phyloP scores from a whole-genome alignment of 257 asterid species.

The Mitragyna speciosa region DNA sequence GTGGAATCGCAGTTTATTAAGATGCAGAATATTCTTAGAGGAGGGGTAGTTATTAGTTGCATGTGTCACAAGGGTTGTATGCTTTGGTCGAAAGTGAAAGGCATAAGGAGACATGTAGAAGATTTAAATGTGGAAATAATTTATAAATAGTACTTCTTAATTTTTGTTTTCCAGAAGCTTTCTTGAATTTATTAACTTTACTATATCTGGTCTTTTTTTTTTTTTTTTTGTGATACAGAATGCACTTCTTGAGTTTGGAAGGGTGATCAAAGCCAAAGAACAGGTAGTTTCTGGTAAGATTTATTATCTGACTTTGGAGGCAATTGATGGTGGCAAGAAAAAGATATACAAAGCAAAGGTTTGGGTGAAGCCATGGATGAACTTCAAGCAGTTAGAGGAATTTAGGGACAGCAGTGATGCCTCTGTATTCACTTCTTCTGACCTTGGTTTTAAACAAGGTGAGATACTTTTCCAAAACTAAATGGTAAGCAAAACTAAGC shows the following conservation, averaged over 20 bases:
- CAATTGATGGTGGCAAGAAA: constrained; percentile 40
- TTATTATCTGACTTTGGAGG: constrained; percentile 54
- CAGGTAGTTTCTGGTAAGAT: constrained; percentile 49
- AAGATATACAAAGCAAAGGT: constrained; percentile 52
- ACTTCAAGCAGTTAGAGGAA: constrained; percentile 51
- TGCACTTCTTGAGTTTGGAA: constrained; percentile 35
- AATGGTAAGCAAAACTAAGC: neutral
- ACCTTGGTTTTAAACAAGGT: constrained; percentile 31
- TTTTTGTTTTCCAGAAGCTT: neutral
- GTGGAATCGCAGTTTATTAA: neutral
- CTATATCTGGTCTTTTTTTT: neutral
- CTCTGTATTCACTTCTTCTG: constrained; percentile 14
- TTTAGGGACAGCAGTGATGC: constrained; percentile 34
- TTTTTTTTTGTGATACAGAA: no score
- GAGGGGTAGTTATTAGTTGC: neutral
- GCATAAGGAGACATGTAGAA: no score
- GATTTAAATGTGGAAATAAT: neutral
- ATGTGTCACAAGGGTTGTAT: neutral
- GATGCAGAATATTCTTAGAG: neutral
- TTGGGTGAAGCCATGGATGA: constrained; percentile 68
- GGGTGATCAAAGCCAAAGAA: constrained; percentile 42
- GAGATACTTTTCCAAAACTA: neutral
- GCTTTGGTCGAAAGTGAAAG: no score
- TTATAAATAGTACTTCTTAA: neutral
- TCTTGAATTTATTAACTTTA: neutral